These are phyloP conservation scores for Sporobolomyces phaffii DNA, from an alignment of 768 basidiomycete species.

Conservation along the genomic window DNA sequence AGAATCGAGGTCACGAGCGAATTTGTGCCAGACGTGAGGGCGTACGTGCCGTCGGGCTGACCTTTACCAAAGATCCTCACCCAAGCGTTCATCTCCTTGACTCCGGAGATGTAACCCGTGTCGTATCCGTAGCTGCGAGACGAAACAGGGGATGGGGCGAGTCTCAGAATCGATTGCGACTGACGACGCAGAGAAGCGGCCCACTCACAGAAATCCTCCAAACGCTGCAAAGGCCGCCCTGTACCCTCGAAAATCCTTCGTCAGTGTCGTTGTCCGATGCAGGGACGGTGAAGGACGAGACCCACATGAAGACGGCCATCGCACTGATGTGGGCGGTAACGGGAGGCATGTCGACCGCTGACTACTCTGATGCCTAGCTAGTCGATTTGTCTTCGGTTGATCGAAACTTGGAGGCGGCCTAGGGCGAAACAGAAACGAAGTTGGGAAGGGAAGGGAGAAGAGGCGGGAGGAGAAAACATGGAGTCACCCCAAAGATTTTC, in stretches of 20 bases:
- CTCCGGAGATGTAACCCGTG: slow-evolving; percentile 72
- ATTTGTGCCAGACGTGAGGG: slow-evolving; percentile 42
- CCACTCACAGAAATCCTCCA: slow-evolving; percentile 39
- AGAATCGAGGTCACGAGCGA: slow-evolving; percentile 60
- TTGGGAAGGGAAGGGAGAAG: neutral
- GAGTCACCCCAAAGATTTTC: no score
- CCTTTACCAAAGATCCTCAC: slow-evolving; percentile 36
- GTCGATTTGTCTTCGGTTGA: no score
- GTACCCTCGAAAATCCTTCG: neutral
- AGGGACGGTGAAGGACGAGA: neutral
- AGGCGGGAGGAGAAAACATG: neutral
- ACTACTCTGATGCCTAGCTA: no score
- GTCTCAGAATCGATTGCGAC: no score
- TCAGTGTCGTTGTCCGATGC: neutral
- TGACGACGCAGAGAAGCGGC: no score
- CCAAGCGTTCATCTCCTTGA: slow-evolving; percentile 57
- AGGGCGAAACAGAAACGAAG: neutral
- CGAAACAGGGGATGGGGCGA: no score
- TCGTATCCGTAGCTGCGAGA: slow-evolving; percentile 43
- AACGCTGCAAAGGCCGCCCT: slow-evolving; percentile 44
- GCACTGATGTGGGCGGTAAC: neutral
- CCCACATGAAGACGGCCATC: neutral
- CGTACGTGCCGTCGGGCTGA: neutral
- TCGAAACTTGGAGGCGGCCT: no score
- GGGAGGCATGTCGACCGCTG: no score